These are phyloP conservation scores for Coemansia sp. DNA, from an alignment of 192 early-diverging fungal species.

Conservation along the genomic window DNA sequence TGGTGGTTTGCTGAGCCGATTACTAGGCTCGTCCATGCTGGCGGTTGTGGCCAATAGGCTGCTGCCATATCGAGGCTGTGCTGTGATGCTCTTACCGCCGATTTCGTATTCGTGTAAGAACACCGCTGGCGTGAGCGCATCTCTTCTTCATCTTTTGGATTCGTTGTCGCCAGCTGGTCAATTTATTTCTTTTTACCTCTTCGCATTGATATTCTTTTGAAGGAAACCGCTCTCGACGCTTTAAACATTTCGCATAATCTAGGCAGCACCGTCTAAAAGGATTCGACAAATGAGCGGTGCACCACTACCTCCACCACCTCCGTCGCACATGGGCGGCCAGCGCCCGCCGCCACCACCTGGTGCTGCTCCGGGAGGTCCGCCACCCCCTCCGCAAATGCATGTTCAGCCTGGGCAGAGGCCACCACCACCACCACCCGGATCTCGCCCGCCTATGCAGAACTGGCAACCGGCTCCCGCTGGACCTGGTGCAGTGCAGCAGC, in stretches of 20 bases:
- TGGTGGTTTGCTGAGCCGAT: neutral
- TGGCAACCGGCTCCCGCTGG: conserved; percentile 28
- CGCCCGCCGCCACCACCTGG: conserved; percentile 20
- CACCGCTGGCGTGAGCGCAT: neutral
- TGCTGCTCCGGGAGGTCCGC: conserved; percentile 10
- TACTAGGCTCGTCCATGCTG: neutral
- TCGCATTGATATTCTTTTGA: neutral
- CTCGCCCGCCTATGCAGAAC: conserved; percentile 30
- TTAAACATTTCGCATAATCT: neutral
- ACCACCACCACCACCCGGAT: conserved; percentile 24
- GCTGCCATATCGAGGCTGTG: neutral
- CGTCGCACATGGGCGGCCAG: conserved; percentile 13
- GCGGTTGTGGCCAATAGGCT: neutral
- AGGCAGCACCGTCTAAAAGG: neutral
- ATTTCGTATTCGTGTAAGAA: neutral
- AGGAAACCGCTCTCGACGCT: neutral
- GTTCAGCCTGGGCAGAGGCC: conserved; percentile 15
- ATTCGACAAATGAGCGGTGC: conserved; percentile 12
- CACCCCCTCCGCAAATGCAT: conserved; percentile 6
- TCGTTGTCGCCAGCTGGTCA: neutral
- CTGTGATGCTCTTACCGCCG: no score
- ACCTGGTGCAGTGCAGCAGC: conserved; percentile 22
- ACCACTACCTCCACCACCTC: conserved; percentile 15
- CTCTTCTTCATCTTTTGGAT: neutral
- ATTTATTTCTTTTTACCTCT: neutral